Evolutionary conservation across 2,329 filamentous ascomycete species (phyloP), one percentile per base, ranked within the genome.

Genomic region (Hortaea werneckii): DNA sequence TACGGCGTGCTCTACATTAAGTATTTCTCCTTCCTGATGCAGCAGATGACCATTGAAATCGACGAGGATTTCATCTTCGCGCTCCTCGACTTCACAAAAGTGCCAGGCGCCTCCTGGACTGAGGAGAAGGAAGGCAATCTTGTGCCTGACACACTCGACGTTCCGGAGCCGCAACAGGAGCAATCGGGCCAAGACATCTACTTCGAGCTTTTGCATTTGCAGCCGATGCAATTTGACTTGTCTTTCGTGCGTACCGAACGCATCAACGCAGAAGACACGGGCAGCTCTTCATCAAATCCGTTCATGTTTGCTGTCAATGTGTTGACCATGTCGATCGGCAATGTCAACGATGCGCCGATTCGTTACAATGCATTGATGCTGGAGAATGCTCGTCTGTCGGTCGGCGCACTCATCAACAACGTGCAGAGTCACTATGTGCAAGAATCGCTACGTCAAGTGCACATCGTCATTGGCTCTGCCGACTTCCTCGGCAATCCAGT

Each of bases 261-360:
- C 8, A 85, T 98, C 68, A 98, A 98, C 54, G 90, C 87, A 2
- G 90, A 96, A 64, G 89, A 96, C 64, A 94, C 92, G 56, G 85
- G 88, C 40, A 87, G 87, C 40, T 70, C 69, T 10, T 87, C 87
- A 1, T 81, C 79, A 37, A 98, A 95, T 61, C 94, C 94, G 0
- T 76, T 98, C 65, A 96, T 96, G 89, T 98, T 96, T 71, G 89
- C 95, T 63, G 82, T 96, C 65, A 96, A 98, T 61, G 87, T 96
- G 55, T 82, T 98, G 73, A 96, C 94, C 0, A 98, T 98, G 92
- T 94, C 92, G 10, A 92, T 98, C 59, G 92, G 92, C 53, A 98
- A 98, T 59, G 87, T 98, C 72, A 98, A 98, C 59, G 94, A 98
- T 66, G 92, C 92, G 5, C 94, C 92, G 0, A 82, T 98, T 44